A percentile compares a stretch with the other conserved stretches of the same genome.
phyloP scores from a whole-genome alignment of 345 rosid genomes.

The Dipteronia sinensis region DNA sequence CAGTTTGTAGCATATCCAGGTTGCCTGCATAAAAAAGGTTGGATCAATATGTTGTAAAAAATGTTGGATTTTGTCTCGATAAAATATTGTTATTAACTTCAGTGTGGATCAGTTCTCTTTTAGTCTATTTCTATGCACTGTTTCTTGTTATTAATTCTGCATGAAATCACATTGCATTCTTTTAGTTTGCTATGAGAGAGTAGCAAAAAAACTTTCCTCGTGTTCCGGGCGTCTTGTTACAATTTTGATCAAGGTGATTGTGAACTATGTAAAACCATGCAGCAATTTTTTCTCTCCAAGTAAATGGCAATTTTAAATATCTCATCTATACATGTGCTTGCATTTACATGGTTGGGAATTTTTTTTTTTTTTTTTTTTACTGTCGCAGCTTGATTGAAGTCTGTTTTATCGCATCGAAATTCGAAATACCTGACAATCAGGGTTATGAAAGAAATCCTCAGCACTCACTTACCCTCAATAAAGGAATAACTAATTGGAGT shows the following conservation, averaged over 20 bases:
- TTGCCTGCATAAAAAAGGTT: neutral
- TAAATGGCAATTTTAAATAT: neutral
- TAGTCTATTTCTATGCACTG: neutral
- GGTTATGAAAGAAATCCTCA: neutral
- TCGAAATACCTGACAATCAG: neutral
- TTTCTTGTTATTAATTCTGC: neutral
- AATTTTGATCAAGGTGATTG: neutral
- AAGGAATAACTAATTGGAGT: neutral
- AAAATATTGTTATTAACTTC: neutral
- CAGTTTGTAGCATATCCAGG: neutral
- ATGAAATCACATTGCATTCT: neutral
- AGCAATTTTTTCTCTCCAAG: neutral
- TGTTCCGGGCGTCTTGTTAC: neutral
- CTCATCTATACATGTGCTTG: neutral
- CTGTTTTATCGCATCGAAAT: neutral
- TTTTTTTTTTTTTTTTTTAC: neutral
- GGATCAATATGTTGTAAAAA: neutral
- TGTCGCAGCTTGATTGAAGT: neutral
- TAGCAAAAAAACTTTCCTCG: neutral
- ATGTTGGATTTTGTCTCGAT: neutral
- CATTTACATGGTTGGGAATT: neutral
- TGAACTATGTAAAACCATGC: neutral
- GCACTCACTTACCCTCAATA: neutral
- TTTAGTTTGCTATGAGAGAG: neutral
- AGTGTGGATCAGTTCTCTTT: neutral